Conservation (phyloP, 148 eudicot genomes). For the Selenicereus undatus region DNA sequence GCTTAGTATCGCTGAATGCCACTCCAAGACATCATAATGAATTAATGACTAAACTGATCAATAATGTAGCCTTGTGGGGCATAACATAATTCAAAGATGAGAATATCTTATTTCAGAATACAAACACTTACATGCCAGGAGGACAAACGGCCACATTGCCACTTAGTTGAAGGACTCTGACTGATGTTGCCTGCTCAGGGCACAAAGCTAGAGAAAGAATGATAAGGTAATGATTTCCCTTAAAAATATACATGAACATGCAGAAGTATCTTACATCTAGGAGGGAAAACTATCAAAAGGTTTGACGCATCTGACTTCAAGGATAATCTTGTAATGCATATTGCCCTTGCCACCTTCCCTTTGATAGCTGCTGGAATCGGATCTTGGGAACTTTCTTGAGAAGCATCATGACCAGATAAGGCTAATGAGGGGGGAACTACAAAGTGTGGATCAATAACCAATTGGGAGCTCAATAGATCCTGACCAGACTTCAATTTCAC, state of each 20-base stretch:
- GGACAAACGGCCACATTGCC: conserved; percentile 75
- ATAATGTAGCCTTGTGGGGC: neutral
- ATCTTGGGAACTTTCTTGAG: conserved; percentile 21
- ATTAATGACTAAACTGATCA: neutral
- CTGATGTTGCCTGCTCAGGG: conserved; percentile 66
- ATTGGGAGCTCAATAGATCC: conserved; percentile 67
- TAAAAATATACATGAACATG: conserved; percentile 13
- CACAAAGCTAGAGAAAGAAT: conserved; percentile 54
- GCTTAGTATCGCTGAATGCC: neutral
- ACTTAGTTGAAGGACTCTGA: conserved; percentile 70
- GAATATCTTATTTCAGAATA: neutral
- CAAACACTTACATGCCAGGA: conserved; percentile 58
- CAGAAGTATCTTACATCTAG: conserved; percentile 60
- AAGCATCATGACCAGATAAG: conserved; percentile 27
- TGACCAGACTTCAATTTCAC: conserved; percentile 80
- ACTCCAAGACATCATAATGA: neutral
- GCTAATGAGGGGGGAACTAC: conserved; percentile 32
- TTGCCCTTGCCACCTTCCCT: conserved; percentile 74
- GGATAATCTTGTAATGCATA: conserved; percentile 62
- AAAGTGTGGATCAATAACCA: conserved; percentile 63
- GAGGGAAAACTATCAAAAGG: conserved; percentile 72
- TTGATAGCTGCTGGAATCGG: conserved; percentile 18
- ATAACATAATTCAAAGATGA: neutral
- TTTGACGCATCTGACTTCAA: conserved; percentile 59
- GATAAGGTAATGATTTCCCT: conserved; percentile 21